Evolutionary conservation across 2,329 filamentous ascomycete species (phyloP).

Genomic region (Fusarium redolens): DNA sequence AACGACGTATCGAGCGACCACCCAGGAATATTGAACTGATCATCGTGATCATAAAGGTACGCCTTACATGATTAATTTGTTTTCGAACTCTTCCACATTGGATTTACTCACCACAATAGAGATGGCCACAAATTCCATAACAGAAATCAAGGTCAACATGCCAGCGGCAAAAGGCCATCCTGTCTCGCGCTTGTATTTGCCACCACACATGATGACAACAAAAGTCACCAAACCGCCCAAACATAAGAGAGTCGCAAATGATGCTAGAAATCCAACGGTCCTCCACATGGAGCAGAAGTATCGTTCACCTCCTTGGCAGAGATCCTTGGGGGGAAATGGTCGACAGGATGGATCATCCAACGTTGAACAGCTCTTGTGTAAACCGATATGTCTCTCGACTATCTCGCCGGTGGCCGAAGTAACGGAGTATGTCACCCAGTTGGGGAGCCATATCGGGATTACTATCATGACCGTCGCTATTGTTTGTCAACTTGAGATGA

Average conservation of each 20-base stretch:
- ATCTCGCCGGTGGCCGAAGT: slow-evolving; percentile 59
- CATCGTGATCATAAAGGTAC: slow-evolving; percentile 84
- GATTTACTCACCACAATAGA: slow-evolving; percentile 78
- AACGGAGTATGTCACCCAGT: slow-evolving; percentile 76
- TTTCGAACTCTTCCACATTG: background rate
- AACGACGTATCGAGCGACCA: slow-evolving; percentile 86
- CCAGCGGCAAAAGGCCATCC: slow-evolving; percentile 83
- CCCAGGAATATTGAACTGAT: slow-evolving; percentile 81
- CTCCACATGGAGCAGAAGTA: slow-evolving; percentile 95
- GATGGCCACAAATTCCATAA: slow-evolving; percentile 81
- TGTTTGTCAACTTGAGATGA: slow-evolving; percentile 46
- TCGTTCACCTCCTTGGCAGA: slow-evolving; percentile 61
- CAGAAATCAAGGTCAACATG: slow-evolving; percentile 72
- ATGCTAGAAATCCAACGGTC: slow-evolving; percentile 87
- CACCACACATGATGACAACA: slow-evolving; percentile 79
- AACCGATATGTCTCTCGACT: slow-evolving; percentile 74
- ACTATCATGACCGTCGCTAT: slow-evolving; percentile 78
- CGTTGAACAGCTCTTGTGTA: slow-evolving; percentile 84
- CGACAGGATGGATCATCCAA: slow-evolving; percentile 71
- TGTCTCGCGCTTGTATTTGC: slow-evolving; percentile 80
- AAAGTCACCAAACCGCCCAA: slow-evolving; percentile 85
- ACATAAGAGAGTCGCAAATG: slow-evolving; percentile 84
- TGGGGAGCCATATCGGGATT: slow-evolving; percentile 73
- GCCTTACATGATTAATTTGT: slow-evolving; percentile 63
- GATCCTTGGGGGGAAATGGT: slow-evolving; percentile 48